Evolutionary conservation across 306 rosid species (phyloP), one percentile per base, ranked within the genome.

Genomic region (Sesbania bispinosa): DNA sequence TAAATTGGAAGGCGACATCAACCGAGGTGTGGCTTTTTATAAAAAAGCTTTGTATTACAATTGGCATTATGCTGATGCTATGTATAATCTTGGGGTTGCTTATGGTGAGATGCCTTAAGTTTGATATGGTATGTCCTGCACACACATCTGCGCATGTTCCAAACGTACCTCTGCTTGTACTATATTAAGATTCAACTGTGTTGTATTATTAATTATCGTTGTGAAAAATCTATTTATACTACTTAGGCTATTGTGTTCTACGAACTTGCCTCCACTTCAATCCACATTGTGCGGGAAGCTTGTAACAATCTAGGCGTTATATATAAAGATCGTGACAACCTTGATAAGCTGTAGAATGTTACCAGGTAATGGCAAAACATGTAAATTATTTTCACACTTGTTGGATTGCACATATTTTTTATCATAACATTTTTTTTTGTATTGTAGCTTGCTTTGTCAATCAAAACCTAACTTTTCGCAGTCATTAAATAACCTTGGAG

Each of bases 11-110:
- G 99, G 99, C 11, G 96, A 91, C 80, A 95, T 91, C 24, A 76
- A 79, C 78, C 96, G 85, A 64, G 99, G 99, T 54, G 90, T 95
- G 73, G 87, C 91, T 24, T 88, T 82, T 76, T 95, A 95, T 72
- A 95, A 95, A 82, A 95, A 87, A 85, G 99, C 99, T 48, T 61
- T 95, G 85, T 91, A 73, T 85, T 91, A 89, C 78, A 95, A 95
- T 67, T 95, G 97, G 97, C 99, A 91, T 64, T 95, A 95, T 76
- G 99, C 99, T 62, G 99, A 95, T 83, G 99, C 99, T 64, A 91
- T 95, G 99, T 95, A 95, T 81, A 95, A 95, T 88, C 96, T 95
- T 13, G 99, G 97, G 72, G 99, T 95, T 75, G 99, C 99, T 42
- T 95, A 95, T 77, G 99, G 99, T 66, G 99, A 95, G 84, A 95